Conservation (phyloP, 192 early-diverging fungal genomes). For the Podila clonocystis region DNA sequence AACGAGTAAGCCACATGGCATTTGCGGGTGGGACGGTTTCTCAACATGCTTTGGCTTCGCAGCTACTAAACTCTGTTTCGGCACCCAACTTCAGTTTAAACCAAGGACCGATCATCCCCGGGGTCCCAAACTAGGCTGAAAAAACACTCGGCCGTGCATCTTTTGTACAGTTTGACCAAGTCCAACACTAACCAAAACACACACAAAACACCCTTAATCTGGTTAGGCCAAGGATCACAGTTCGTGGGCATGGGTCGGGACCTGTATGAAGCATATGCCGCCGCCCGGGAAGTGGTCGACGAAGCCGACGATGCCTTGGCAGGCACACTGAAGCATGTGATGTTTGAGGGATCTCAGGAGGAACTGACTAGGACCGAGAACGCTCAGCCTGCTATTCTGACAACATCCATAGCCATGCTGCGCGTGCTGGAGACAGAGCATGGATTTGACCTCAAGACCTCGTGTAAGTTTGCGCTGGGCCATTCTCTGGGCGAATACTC, state of each 20-base stretch:
- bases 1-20: not conserved
- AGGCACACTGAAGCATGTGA: constrained; percentile 73
- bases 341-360: constrained; percentile 87
- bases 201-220: not conserved
- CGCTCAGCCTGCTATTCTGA: constrained; percentile 94
- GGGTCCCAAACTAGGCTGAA: too few relatives aligned
- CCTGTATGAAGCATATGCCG: constrained; percentile 77
- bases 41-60: not conserved
- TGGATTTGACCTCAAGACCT: constrained; percentile 77
- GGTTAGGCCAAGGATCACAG: constrained; percentile 81
- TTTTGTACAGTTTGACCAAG: too few relatives aligned
- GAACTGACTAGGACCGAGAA: constrained; percentile 72
- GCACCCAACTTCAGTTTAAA: too few relatives aligned
- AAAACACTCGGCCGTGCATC: too few relatives aligned
- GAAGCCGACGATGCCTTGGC: constrained; percentile 90
- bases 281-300: constrained; percentile 85
- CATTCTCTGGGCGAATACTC: constrained; percentile 96
- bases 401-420: constrained; percentile 88
- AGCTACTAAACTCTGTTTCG: not conserved
- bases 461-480: constrained; percentile 85
- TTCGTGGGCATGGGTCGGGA: constrained; percentile 95
- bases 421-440: constrained; percentile 84
- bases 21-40: too few relatives aligned
- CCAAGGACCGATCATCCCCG: too few relatives aligned
- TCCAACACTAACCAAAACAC: not conserved